Evolutionary conservation across 352 stramenopile genomes (phyloP).

Genomic region (Globisporangium yorkense): DNA sequence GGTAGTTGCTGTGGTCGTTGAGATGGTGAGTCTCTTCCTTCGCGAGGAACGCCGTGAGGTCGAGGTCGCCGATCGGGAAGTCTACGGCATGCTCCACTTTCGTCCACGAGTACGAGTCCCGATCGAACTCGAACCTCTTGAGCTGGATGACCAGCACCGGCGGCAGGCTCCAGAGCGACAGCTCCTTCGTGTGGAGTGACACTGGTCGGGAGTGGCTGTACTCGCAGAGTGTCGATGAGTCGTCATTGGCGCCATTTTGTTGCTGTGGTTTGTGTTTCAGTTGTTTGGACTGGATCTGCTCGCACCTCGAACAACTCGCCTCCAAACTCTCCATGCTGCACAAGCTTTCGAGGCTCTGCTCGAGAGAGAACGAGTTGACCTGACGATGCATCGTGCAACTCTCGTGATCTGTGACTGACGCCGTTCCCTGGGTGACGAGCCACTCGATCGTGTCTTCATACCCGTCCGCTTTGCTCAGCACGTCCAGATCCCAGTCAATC

Average conservation of each 20-base stretch:
- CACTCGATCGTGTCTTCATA: slow-evolving; percentile 13
- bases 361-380: slow-evolving; percentile 22
- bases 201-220: background rate
- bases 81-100: slow-evolving; percentile 90
- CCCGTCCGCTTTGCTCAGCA: background rate
- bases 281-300: background rate
- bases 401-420: slow-evolving; percentile 23
- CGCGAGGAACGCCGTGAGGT: slow-evolving; percentile 54
- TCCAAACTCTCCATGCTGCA: slow-evolving; percentile 43
- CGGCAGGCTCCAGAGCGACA: slow-evolving; percentile 48
- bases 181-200: slow-evolving; percentile 37
- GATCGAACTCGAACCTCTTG: slow-evolving; percentile 55
- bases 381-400: slow-evolving; percentile 32
- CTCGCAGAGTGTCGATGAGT: background rate
- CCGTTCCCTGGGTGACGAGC: slow-evolving; percentile 15
- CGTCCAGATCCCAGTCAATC: slow-evolving; percentile 49
- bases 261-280: background rate
- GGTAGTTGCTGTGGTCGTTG: background rate
- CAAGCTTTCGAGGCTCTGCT: slow-evolving; percentile 37
- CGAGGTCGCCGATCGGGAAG: slow-evolving; percentile 86
- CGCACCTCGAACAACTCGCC: slow-evolving; percentile 33
- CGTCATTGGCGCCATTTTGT: background rate
- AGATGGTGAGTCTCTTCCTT: background rate
- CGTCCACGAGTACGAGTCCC: slow-evolving; percentile 46
- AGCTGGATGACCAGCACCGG: slow-evolving; percentile 59